A percentile compares a stretch with the other conserved stretches of the same genome.
Evolutionary conservation across 257 asterid genomes (phyloP).

Genomic region (Solanum pinnatisectum): DNA sequence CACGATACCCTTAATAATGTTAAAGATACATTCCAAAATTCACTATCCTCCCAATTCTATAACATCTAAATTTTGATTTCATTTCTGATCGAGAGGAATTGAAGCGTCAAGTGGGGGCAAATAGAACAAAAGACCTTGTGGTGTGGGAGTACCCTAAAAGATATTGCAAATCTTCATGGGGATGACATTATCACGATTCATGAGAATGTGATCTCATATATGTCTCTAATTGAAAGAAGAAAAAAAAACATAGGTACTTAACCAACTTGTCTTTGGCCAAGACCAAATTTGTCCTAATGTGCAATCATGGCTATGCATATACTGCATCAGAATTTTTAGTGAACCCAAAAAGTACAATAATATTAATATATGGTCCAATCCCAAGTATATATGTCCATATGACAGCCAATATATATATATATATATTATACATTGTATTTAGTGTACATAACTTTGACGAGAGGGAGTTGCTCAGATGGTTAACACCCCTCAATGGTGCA

Average conservation of each 20-base stretch:
- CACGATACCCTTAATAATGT: not conserved
- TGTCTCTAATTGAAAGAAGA: not conserved
- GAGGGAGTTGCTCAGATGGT: too few relatives aligned
- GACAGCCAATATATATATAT: not conserved
- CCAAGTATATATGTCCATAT: not conserved
- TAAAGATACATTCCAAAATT: not conserved
- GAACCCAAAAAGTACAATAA: constrained; percentile 1
- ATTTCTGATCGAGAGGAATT: not conserved
- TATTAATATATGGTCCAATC: not conserved
- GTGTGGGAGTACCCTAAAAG: constrained; percentile 5
- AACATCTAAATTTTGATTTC: not conserved
- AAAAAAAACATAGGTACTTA: not conserved
- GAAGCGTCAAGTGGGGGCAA: not conserved
- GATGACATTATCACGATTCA: constrained; percentile 4
- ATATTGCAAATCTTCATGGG: constrained; percentile 7
- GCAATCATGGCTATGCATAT: not conserved
- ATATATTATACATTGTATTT: too few relatives aligned
- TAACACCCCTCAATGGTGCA: too few relatives aligned
- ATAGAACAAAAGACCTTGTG: not conserved
- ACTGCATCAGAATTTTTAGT: not conserved
- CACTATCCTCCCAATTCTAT: not conserved
- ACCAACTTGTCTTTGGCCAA: not conserved
- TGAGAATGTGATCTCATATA: constrained; percentile 1
- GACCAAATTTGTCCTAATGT: not conserved
- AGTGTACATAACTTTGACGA: not conserved